Evolutionary conservation across 352 stramenopile species (phyloP).

Genomic region (Pythium coloratum): DNA sequence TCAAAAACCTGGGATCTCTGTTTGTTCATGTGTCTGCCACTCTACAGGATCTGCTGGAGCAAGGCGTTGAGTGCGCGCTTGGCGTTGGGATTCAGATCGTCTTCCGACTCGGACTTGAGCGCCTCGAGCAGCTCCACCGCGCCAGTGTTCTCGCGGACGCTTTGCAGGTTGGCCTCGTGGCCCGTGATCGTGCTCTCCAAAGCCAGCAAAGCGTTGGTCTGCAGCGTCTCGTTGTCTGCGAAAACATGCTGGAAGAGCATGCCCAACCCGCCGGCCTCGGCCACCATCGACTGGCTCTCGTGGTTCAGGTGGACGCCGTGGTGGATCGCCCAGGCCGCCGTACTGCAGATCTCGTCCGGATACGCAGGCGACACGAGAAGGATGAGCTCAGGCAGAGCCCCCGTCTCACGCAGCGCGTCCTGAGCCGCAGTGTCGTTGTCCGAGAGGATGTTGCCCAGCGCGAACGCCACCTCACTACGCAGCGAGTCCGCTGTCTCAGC

Average conservation of each 20-base stretch:
- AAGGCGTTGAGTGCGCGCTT: constrained; percentile 50
- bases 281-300: constrained; percentile 59
- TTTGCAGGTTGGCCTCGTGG: constrained; percentile 50
- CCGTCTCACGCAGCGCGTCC: constrained; percentile 57
- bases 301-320: constrained; percentile 65
- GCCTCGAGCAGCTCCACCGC: constrained; percentile 39
- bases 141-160: constrained; percentile 40
- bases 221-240: constrained; percentile 41
- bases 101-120: constrained; percentile 44
- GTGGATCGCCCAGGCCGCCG: constrained; percentile 76
- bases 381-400: constrained; percentile 55
- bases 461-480: constrained; percentile 59
- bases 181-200: constrained; percentile 55
- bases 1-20: background rate
- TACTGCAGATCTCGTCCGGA: constrained; percentile 64
- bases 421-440: constrained; percentile 56
- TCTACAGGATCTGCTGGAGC: constrained; percentile 41
- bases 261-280: constrained; percentile 55
- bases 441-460: constrained; percentile 66
- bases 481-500: constrained; percentile 41
- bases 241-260: constrained; percentile 54
- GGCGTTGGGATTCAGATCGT: constrained; percentile 55
- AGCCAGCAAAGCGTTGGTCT: constrained; percentile 70
- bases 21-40: background rate
- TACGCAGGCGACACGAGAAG: constrained; percentile 64